Evolutionary conservation across 805 yeast species (phyloP), one percentile per base, ranked within the genome.

Genomic region (Lipomyces spencermartinsiae): DNA sequence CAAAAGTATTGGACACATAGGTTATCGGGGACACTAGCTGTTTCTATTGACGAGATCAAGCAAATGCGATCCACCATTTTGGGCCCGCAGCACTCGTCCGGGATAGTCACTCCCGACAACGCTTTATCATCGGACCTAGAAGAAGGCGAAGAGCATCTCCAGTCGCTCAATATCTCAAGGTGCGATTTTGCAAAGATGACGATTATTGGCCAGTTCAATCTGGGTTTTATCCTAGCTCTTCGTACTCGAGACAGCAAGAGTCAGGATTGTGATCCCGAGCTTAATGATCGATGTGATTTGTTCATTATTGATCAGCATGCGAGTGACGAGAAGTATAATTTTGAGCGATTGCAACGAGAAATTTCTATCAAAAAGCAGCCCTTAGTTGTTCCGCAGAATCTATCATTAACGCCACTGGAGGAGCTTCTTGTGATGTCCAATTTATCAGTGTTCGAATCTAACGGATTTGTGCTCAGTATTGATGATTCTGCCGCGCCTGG

Each of bases 301-400:
- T 93, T 95, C 74, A 93, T 95, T 43, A 84, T 95, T 59, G 99
- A 95, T 77, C 99, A 95, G 78, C 99, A 95, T 80, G 99, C 99
- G 0, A 91, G 97, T 72, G 99, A 95, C 80, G 99, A 95, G 75
- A 95, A 93, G 73, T 92, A 75, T 80, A 95, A 95, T 77, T 95
- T 92, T 80, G 99, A 95, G 77, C 82, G 81, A 60, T 78, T 90
- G 16, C 88, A 86, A 72, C 77, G 80, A 19, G 82, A 82, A 1
- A 86, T 90, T 0, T 79, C 81, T 0, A 87, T 93, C 70, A 84
- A 86, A 58, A 83, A 84, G 56, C 98, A 95, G 78, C 87, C 88
- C 1, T 80, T 95, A 60, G 91, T 94, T 5, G 76, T 76, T 0
- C 89, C 90, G 0, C 80, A 82, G 25, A 71, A 71, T 4, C 75